Evolutionary conservation across 2,329 filamentous ascomycete genomes (phyloP), one percentile per base, ranked within the genome.

Genomic region (Delphinella strobiligena): DNA sequence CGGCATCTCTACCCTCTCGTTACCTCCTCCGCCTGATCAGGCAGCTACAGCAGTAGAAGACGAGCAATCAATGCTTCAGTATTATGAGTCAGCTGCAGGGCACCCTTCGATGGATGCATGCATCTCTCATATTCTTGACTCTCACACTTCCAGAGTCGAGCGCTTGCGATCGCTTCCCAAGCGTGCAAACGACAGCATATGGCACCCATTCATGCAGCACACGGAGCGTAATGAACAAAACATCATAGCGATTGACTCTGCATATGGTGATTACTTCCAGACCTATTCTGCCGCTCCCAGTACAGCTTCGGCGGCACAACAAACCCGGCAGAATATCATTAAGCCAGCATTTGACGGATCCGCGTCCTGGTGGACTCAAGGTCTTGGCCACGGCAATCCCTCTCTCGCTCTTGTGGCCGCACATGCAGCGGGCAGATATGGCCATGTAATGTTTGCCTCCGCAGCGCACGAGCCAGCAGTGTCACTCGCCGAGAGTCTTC

Each of bases 321-420:
- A 76, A 3, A 12, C 22, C n/a, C n/a, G n/a, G n/a, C 22, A 27
- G 12, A 27, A 12, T 27, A 7, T 27, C 12, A 60, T 85, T 0
- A 69, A 68, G 34, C 71, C 82, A 1, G 79, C 81, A 0, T 87
- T 91, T 40, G 86, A 93, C 49, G 85, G 80, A 2, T 91, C 84
- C 1, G 84, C 84, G 1, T 89, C 83, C 0, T 93, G 86, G 85
- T 93, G 86, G 85, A 93, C 85, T 0, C 86, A 93, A 59, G 85
- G 85, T 2, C 69, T 93, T 0, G 85, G 86, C 1, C 86, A 93
- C 48, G 81, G 78, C 4, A 87, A 84, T 49, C 74, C 83, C 0
- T 62, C 69, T 0, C 66, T 93, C 1, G 74, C 82, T 0, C 70
- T 91, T 2, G 77, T 82, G 0, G 83, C 84, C 2, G 82, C 85